Conservation (phyloP, 768 basidiomycete species). For the Tricholoma hemisulphureum region DNA sequence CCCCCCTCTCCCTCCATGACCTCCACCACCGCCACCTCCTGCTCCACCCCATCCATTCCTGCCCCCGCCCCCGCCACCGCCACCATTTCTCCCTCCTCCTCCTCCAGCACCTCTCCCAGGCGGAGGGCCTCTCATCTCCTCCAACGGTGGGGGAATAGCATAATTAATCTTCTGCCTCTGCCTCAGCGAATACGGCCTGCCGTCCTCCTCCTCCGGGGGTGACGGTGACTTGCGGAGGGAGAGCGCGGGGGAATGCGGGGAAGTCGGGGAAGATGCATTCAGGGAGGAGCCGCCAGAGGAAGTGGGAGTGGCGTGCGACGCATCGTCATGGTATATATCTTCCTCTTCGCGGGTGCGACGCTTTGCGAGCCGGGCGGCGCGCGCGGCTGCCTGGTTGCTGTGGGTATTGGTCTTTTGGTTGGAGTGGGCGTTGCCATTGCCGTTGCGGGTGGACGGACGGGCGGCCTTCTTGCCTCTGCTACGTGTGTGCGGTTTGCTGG, state of each 20-base stretch:
- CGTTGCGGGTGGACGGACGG: constrained; percentile 7
- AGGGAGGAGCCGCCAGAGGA: constrained; percentile 63
- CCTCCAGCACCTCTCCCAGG: constrained; percentile 30
- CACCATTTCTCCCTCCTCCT: constrained; percentile 25
- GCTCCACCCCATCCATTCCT: constrained; percentile 18
- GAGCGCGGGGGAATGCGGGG: constrained; percentile 42
- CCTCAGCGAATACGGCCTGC: constrained; percentile 63
- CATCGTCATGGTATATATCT: constrained; percentile 48
- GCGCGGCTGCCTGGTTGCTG: constrained; percentile 20
- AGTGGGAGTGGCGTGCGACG: constrained; percentile 49
- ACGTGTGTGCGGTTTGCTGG: constrained; percentile 36
- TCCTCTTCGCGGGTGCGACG: constrained; percentile 43
- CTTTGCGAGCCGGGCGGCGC: constrained; percentile 27
- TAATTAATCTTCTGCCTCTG: constrained; percentile 74
- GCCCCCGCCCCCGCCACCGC: constrained; percentile 24
- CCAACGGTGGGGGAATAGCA: constrained; percentile 77
- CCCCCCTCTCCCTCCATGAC: constrained; percentile 26
- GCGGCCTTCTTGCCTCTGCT: constrained; percentile 34
- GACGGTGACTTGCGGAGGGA: constrained; percentile 32
- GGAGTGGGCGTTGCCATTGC: constrained; percentile 2
- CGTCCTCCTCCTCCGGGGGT: constrained; percentile 51
- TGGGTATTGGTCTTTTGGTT: too few relatives aligned
- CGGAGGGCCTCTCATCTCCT: constrained; percentile 58
- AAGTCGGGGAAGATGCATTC: constrained; percentile 44
- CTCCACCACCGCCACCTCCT: constrained; percentile 33